These are phyloP conservation scores for Boehmeria nivea DNA, from an alignment of 306 rosid genomes.

Conservation along the genomic window DNA sequence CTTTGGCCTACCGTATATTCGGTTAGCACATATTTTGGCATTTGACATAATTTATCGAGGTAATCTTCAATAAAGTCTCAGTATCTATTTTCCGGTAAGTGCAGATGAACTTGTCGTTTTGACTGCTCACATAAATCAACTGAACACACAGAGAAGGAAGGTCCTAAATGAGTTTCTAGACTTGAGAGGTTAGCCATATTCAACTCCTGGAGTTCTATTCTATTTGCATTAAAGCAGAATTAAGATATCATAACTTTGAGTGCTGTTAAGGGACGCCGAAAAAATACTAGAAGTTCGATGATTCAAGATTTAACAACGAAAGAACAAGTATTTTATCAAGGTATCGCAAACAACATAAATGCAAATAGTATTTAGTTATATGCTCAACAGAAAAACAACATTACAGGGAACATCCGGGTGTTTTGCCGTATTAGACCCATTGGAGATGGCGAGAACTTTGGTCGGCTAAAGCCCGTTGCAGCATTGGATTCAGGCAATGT, in stretches of 20 bases:
- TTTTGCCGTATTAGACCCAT: constrained; percentile 36
- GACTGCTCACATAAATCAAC: constrained; percentile 21
- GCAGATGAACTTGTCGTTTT: constrained; percentile 31
- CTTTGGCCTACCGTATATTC: neutral
- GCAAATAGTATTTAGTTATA: constrained; percentile 1
- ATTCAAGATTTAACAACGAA: neutral
- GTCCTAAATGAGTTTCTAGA: constrained; percentile 31
- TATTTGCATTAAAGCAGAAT: neutral
- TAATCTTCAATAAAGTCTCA: neutral
- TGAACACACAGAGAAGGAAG: constrained; percentile 30
- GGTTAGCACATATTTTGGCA: neutral
- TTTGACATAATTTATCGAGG: neutral
- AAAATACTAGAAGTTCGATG: neutral
- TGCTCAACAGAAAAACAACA: constrained; percentile 1
- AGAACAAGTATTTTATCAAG: neutral
- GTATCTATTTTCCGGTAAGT: neutral
- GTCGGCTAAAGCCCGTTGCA: constrained; percentile 12
- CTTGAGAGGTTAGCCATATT: constrained; percentile 33
- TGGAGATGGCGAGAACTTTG: constrained; percentile 22
- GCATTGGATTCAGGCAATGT: constrained; percentile 29
- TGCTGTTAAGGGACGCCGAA: neutral
- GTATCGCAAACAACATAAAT: neutral
- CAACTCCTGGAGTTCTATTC: neutral
- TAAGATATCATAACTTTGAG: neutral
- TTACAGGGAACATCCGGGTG: constrained; percentile 38